These are phyloP conservation scores for Silene noctiflora DNA, from an alignment of 179 eudicot genomes.

Conservation along the genomic window DNA sequence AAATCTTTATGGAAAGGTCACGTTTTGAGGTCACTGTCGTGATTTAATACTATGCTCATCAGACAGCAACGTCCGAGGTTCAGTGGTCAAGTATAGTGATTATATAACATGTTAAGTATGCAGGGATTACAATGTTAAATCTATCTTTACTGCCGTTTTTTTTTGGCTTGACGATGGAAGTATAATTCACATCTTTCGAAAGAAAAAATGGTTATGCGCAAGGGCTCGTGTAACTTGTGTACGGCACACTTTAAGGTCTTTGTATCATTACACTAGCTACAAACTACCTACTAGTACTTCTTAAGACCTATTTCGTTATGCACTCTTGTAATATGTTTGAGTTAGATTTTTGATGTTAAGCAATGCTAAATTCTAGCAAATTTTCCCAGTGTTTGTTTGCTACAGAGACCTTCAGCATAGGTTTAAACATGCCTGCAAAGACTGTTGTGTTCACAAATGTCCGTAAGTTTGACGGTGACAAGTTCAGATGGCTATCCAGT, in stretches of 20 bases:
- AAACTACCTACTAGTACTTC: not conserved
- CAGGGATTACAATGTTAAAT: not conserved
- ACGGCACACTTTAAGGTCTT: not conserved
- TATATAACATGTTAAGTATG: not conserved
- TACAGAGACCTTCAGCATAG: constrained; percentile 98
- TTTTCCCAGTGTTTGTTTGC: constrained; percentile 87
- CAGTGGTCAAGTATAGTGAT: not conserved
- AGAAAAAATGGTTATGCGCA: not conserved
- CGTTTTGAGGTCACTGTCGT: not conserved
- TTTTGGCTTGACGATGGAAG: not conserved
- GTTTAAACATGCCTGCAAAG: constrained; percentile 98
- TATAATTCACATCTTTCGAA: not conserved
- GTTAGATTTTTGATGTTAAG: not conserved
- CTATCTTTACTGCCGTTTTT: not conserved
- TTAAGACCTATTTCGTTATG: not conserved
- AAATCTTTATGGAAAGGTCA: not conserved
- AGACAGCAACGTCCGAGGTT: not conserved
- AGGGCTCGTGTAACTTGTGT: not conserved
- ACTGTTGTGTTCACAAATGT: constrained; percentile 96
- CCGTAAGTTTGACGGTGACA: constrained; percentile 94
- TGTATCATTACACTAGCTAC: not conserved
- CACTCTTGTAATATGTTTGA: not conserved
- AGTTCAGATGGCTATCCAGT: constrained; percentile 92
- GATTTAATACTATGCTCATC: not conserved
- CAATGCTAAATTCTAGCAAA: constrained; percentile 23